Conservation (phyloP, 2,329 filamentous ascomycete genomes). For the Ascochyta pisi region DNA sequence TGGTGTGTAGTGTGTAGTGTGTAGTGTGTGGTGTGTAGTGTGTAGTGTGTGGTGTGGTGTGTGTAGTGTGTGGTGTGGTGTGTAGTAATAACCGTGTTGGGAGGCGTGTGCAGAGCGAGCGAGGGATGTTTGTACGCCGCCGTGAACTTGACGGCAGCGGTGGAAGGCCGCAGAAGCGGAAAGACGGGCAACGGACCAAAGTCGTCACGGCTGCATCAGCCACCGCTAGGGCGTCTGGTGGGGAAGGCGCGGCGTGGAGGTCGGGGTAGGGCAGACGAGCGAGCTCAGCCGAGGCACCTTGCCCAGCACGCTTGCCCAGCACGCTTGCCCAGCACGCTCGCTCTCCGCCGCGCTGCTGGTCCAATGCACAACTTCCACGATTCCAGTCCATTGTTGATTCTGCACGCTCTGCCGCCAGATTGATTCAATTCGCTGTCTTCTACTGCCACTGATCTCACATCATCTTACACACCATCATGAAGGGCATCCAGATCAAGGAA, state of each 20-base stretch:
- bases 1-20: neutral
- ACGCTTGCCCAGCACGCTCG: conserved; percentile 3
- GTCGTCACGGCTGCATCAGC: conserved; percentile 22
- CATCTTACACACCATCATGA: conserved; percentile 59
- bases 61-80: neutral
- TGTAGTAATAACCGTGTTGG: conserved; percentile 15
- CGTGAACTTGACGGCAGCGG: conserved; percentile 26
- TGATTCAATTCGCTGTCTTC: neutral
- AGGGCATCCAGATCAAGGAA: conserved; percentile 74
- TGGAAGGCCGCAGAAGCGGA: conserved; percentile 40
- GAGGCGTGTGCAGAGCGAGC: conserved; percentile 1
- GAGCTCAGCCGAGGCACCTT: conserved; percentile 28
- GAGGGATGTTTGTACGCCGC: neutral
- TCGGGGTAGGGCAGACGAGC: conserved; percentile 18
- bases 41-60: too few species aligned
- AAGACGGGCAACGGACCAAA: conserved; percentile 14
- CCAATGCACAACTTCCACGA: neutral
- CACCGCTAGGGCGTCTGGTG: conserved; percentile 21
- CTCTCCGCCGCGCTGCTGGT: conserved; percentile 8
- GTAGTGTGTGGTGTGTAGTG: neutral
- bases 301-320: conserved; percentile 6
- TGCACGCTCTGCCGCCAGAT: neutral
- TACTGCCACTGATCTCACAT: neutral
- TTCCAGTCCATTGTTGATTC: neutral
- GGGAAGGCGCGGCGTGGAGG: conserved; percentile 17